Base-by-base conservation (phyloP, 306 rosid genomes). In the Dalbergia cochinchinensis region DNA sequence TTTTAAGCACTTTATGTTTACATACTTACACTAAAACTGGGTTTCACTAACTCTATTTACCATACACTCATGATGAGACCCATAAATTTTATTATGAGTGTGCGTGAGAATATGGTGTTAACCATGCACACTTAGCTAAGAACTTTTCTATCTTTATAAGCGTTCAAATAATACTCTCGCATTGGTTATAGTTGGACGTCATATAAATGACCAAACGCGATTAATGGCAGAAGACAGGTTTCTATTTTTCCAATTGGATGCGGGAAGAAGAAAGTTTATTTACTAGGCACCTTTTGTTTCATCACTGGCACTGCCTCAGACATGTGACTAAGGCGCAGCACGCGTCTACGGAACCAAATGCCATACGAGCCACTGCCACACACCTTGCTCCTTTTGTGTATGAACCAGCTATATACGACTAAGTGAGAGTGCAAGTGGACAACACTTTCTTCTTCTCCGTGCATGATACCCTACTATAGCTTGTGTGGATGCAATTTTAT, bases 351-450 rank as follows among this genome's bases (percentile, higher is more conserved):
- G 16, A 14, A 19, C 26, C 64, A 71, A 35, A 57, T 71, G 71
- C 55, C 76, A 73, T 19, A 80, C 71, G 72, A 60, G 66, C 31
- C 59, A 58, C 58, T 58, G 34, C 76, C 63, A 74, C 59, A 69
- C 44, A 69, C 9, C 18, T 70, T 59, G 63, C 26, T 62, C 57
- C 39, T 42, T 71, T 47, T 58, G 78, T 69, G 34, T 12, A 39
- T 22, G 76, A 76, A 35, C 44, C 39, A 69, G 66, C 31, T 59
- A 31, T 54, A 3, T 34, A 80, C 3, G 53, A 10, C 53, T 47
- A 45, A 13, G 14, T 72, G 33, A 11, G 53, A 62, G 72, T 78
- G 78, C 80, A 82, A 76, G 87, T 60, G 54, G 74, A 71, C 19
- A 53, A 65, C 77, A 65, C 77, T 83, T 82, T 78, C 48, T 63